A percentile compares a stretch with the other conserved stretches of the same genome.
Conservation (phyloP, 441 rosid species). For the Codiaeum variegatum region DNA sequence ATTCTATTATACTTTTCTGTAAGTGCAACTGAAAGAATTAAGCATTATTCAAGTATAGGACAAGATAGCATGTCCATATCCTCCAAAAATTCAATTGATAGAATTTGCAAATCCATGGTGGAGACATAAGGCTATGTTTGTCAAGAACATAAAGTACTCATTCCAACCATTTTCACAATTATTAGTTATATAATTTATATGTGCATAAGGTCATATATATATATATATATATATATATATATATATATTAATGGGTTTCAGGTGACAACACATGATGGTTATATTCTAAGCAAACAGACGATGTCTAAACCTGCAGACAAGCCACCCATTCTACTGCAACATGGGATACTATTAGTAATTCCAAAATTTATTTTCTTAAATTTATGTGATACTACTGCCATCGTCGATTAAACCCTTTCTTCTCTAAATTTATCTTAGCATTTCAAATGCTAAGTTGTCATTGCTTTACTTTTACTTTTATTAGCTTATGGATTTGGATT, state of each 20-base stretch:
- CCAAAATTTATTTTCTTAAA: not conserved
- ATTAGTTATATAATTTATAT: too few species aligned
- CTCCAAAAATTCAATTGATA: slow-evolving; percentile 13
- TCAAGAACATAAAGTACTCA: slow-evolving; percentile 40
- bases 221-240: not conserved
- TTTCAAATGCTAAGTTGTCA: not conserved
- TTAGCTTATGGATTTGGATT: too few species aligned
- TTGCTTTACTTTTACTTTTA: too few species aligned
- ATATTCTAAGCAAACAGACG: slow-evolving; percentile 64
- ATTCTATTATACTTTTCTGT: slow-evolving; percentile 21
- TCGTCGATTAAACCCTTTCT: too few species aligned
- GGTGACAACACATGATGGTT: slow-evolving; percentile 81
- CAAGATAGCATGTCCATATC: not conserved
- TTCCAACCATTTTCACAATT: not conserved
- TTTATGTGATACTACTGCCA: too few species aligned
- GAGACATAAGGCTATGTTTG: slow-evolving; percentile 47
- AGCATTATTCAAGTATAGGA: slow-evolving; percentile 10
- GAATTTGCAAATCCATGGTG: slow-evolving; percentile 41
- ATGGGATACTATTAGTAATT: slow-evolving; percentile 51
- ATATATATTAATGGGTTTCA: slow-evolving; percentile 18
- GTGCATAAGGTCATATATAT: not conserved
- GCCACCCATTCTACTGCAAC: slow-evolving; percentile 74
- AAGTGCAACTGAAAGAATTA: slow-evolving; percentile 25
- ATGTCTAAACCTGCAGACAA: slow-evolving; percentile 32
- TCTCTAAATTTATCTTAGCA: too few species aligned